Evolutionary conservation across 116 monocot species (phyloP), one percentile per base, ranked within the genome.

Genomic region (Phalaenopsis hybrid): DNA sequence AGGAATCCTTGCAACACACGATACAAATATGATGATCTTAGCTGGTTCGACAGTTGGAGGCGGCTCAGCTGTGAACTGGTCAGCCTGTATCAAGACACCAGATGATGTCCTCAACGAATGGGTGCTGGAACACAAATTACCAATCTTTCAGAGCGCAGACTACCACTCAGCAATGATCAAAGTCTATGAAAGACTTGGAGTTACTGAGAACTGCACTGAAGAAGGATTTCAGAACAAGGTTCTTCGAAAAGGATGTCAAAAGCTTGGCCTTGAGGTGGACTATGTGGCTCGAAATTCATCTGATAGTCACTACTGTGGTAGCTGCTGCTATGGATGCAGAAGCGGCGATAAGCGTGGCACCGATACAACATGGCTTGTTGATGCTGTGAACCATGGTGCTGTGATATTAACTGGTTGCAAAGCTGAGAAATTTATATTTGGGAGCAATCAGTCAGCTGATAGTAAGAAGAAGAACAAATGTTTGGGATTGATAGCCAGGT

Each of bases 351-450:
- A 98, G 75, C 83, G 86, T 0, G 95, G 95, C 28, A 95, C 98
- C 1, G 95, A 98, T 50, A 94, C 95, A 6, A 95, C 95, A 55
- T 98, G 98, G 98, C 86, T 98, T 23, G 93, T 93, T 8, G 98
- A 98, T 77, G 93, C 98, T 0, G 98, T 95, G 10, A 74, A 82
- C 49, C 0, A 57, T 45, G 98, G 95, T 16, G 91, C 95, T 2
- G 91, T 98, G 45, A 88, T 98, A 58, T 52, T 98, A 68, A 89
- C 93, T 2, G 90, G 89, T 18, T 90, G 89, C 84, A 93, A 89
- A 77, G 98, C 98, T 4, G 89, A 98, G 81, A 93, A 61, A 28
- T 91, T 95, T 59, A 8, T 95, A 57, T 68, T 95, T 11, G 79
- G 91, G 76, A 77, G 80, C 1, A 87, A 88, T 20, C 55, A 78